These are phyloP conservation scores for Wickerhamiella pararugosa DNA, from an alignment of 1,139 yeast species.

Conservation along the genomic window DNA sequence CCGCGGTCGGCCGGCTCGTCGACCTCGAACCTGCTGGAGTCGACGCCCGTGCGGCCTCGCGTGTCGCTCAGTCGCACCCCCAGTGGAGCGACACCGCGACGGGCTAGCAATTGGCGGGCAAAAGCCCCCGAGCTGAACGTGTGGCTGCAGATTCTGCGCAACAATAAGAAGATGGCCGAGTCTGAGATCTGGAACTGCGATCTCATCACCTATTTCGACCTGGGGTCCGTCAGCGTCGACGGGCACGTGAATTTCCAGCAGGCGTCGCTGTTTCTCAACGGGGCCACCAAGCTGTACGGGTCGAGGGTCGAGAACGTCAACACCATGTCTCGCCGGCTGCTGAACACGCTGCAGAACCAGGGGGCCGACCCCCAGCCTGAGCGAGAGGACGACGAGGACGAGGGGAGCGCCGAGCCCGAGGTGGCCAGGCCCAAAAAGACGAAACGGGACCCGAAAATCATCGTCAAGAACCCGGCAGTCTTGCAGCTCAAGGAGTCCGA, in stretches of 20 bases:
- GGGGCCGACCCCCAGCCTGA: constrained; percentile 22
- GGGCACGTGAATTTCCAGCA: constrained; percentile 57
- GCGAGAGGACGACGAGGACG: constrained; percentile 20
- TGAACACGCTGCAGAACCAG: constrained; percentile 19
- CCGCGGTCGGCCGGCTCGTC: no score
- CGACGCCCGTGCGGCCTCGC: no score
- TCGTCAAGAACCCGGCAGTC: constrained; percentile 28
- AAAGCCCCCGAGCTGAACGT: no score
- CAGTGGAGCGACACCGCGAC: no score
- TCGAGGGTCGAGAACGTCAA: constrained; percentile 85
- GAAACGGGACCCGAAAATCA: constrained; percentile 10
- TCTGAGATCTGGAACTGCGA: constrained; percentile 68
- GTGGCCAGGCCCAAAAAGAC: constrained; percentile 19
- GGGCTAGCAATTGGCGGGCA: no score
- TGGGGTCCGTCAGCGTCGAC: constrained; percentile 17
- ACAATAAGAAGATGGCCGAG: constrained; percentile 24
- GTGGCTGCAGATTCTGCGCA: neutral
- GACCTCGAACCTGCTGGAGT: no score
- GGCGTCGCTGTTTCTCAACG: constrained; percentile 70
- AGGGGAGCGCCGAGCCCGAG: constrained; percentile 15
- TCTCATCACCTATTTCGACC: constrained; percentile 71
- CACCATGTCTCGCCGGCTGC: constrained; percentile 56
- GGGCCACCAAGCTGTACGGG: constrained; percentile 72
- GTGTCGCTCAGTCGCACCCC: no score
- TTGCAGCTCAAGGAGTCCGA: constrained; percentile 59